Base-by-base conservation (phyloP, 179 eudicot species). In the Spinacia oleracea region DNA sequence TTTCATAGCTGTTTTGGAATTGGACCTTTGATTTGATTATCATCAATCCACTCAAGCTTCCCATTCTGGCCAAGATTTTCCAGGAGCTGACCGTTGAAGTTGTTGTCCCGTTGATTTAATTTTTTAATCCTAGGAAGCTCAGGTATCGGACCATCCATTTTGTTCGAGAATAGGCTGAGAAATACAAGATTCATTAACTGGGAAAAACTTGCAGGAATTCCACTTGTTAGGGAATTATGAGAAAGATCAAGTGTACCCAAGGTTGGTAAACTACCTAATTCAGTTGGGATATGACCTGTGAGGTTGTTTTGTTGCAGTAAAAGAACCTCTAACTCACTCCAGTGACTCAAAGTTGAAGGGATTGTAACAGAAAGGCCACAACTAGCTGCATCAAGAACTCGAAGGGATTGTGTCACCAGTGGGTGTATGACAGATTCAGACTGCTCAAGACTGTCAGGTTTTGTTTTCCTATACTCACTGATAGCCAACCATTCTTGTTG, bases 401-500 rank as follows among this genome's bases (percentile, higher is more conserved):
- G 79, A 0, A 93, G 85, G 4, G 89, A 78, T 27, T n/a, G n/a
- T n/a, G n/a, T n/a, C n/a, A n/a, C n/a, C n/a, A n/a, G n/a, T n/a
- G n/a, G n/a, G n/a, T n/a, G n/a, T n/a, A n/a, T n/a, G n/a, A n/a
- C n/a, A n/a, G n/a, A n/a, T n/a, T n/a, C n/a, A n/a, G n/a, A n/a
- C n/a, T n/a, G n/a, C n/a, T n/a, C n/a, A n/a, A n/a, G n/a, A n/a
- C n/a, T n/a, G n/a, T n/a, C n/a, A 25, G 83, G 79, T 62, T 12
- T 77, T 18, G 46, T 77, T 84, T 85, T 96, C 84, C 96, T 85
- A 70, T 60, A 64, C 86, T 91, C 91, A 81, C 87, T 73, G 80
- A 93, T 89, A 75, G 88, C 92, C 76, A 86, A 21, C 93, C 93
- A 91, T 78, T 91, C 92, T 62, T 87, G 83, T 77, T 89, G 78